These are phyloP conservation scores for Chernovozyma sophiae-reginae DNA, from an alignment of 1,139 yeast species.

Conservation along the genomic window DNA sequence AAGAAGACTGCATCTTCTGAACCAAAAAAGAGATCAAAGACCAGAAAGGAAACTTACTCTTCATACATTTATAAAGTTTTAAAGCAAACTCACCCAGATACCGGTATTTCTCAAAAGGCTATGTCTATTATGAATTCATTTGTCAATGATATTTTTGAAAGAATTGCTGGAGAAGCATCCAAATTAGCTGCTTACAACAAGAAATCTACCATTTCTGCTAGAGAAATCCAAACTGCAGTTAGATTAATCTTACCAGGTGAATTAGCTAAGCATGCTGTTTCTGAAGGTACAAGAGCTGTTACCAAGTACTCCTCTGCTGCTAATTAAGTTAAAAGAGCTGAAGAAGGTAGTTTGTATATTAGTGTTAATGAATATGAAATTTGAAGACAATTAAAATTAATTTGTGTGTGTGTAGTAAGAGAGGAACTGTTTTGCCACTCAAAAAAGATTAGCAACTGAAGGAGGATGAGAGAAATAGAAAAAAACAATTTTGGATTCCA, in stretches of 20 bases:
- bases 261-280: constrained; percentile 98
- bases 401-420: too few species aligned
- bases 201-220: constrained; percentile 97
- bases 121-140: constrained; percentile 99
- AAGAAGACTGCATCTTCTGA: constrained; percentile 86
- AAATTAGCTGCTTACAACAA: constrained; percentile 99
- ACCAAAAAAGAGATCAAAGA: constrained; percentile 91
- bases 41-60: constrained; percentile 98
- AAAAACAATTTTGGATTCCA: too few species aligned
- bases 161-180: constrained; percentile 97
- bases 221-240: constrained; percentile 99
- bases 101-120: constrained; percentile 99
- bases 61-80: constrained; percentile 98
- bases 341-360: constrained; percentile 7
- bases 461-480: too few species aligned
- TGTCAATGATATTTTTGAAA: constrained; percentile 93
- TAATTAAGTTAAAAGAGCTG: constrained; percentile 24
- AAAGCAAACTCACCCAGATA: constrained; percentile 99
- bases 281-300: constrained; percentile 99
- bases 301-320: constrained; percentile 96
- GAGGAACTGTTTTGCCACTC: too few species aligned
- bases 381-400: too few species aligned
- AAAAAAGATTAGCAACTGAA: too few species aligned
- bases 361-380: constrained; percentile 9
- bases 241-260: constrained; percentile 99